Base-by-base conservation (phyloP, 176 grass and related monocot genomes). In the Aegilops longissima region DNA sequence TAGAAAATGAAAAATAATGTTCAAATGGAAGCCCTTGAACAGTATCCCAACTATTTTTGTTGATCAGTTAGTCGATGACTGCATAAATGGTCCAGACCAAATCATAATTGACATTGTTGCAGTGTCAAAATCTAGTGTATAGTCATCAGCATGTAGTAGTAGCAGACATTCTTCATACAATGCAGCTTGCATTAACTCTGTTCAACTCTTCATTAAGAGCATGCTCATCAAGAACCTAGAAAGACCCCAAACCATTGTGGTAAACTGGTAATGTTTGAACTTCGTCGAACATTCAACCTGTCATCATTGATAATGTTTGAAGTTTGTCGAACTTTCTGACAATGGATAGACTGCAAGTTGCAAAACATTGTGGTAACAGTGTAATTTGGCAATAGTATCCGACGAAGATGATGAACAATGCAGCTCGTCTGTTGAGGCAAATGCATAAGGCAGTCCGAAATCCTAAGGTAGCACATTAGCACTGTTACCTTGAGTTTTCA, bases 1-100 rank as follows among this genome's bases (percentile, higher is more conserved):
- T 66, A 62, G 30, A 70, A 80, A 45, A 33, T 13, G n/a, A 25
- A 67, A 6, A 23, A 49, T 47, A 23, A 49, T 47, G 6, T 21
- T 73, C 24, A 12, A 66, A 36, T 47, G 10, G 40, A 45, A 45
- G 14, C 52, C 40, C 27, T 49, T 45, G 1, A 29, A 79, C 21
- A 25, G 14, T 45, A 42, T 39, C 5, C 24, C 71, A 47, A 29
- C 14, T 21, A 5, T 64, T 77, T 82, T 20, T 13, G 14, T 77
- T 0, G 21, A 25, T 51, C 36, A 20, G 8, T 56, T 21, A 27
- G 64, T 75, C 25, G 23, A 64, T 54, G 54, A 66, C 21, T 56
- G 42, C 49, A 70, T 11, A 61, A 70, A n/a, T 9, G 59, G 83
- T 90, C 75, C 85, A 54, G 45, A 54, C 14, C 35, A 66, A 73